phyloP scores from a whole-genome alignment of 208 protist genomes.

The Acanthamoeba sp. region DNA sequence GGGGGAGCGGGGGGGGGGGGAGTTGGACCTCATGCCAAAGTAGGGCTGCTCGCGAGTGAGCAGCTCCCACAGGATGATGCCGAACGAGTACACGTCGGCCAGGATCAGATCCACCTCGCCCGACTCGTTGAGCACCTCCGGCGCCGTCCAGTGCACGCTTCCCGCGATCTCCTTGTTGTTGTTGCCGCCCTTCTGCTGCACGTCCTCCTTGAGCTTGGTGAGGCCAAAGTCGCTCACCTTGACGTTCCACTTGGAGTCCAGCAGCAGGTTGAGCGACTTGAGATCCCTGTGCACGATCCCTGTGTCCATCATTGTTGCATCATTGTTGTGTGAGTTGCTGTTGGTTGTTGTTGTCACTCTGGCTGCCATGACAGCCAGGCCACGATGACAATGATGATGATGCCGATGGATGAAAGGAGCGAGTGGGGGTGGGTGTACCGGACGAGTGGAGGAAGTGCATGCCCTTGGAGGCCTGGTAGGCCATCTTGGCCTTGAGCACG shows the following conservation, averaged over 20 bases:
- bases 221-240: neutral
- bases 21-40: neutral
- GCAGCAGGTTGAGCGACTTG: neutral
- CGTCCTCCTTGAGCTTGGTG: neutral
- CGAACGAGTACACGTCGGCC: slow-evolving; percentile 25
- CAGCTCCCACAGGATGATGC: slow-evolving; percentile 47
- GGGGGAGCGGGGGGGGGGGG: too few relatives aligned
- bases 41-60: neutral
- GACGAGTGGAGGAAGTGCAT: neutral
- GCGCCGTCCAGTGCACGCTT: slow-evolving; percentile 17
- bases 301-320: too few relatives aligned
- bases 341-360: too few relatives aligned
- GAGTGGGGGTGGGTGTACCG: too few relatives aligned
- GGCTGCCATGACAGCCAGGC: too few relatives aligned
- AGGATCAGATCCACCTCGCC: neutral
- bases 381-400: too few relatives aligned
- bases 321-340: too few relatives aligned
- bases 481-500: neutral
- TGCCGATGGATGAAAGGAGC: too few relatives aligned
- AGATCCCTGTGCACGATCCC: neutral
- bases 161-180: neutral
- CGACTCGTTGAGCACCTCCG: slow-evolving; percentile 35
- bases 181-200: neutral
- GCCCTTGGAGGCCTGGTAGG: neutral
- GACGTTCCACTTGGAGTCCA: neutral